Conservation (phyloP, 306 rosid genomes). For the Echinosophora koreensis region DNA sequence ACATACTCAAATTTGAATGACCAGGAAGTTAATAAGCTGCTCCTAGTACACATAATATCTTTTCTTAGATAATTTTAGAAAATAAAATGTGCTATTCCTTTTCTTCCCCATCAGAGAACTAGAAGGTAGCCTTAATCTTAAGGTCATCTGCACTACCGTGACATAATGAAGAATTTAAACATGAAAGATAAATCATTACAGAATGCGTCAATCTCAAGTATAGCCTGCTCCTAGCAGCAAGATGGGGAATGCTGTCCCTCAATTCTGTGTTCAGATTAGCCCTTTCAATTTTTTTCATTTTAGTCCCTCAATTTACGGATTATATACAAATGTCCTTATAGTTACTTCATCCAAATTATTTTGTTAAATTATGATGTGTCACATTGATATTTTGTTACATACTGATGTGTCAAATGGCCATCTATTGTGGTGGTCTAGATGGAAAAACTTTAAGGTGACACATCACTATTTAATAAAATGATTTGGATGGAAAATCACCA, state of each 20-base stretch:
- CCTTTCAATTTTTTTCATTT: background rate
- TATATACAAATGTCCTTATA: background rate
- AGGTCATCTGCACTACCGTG: too few relatives aligned
- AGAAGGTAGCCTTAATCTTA: too few relatives aligned
- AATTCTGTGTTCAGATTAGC: background rate
- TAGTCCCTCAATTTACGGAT: background rate
- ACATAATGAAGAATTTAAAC: background rate
- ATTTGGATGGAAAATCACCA: background rate
- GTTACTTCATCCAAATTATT: background rate
- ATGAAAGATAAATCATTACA: background rate
- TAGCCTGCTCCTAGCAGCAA: background rate
- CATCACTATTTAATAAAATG: background rate
- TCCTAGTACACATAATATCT: background rate
- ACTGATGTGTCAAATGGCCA: background rate
- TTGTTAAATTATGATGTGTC: background rate
- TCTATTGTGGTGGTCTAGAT: background rate
- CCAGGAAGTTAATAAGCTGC: background rate
- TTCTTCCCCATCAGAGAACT: background rate
- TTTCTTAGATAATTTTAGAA: background rate
- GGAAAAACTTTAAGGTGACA: background rate
- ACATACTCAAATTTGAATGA: background rate
- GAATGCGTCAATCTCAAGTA: background rate
- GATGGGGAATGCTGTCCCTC: background rate
- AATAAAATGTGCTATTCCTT: background rate
- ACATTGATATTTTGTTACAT: background rate